Evolutionary conservation across 345 rosid species (phyloP), one percentile per base, ranked within the genome.

Genomic region (Salix arbutifolia): DNA sequence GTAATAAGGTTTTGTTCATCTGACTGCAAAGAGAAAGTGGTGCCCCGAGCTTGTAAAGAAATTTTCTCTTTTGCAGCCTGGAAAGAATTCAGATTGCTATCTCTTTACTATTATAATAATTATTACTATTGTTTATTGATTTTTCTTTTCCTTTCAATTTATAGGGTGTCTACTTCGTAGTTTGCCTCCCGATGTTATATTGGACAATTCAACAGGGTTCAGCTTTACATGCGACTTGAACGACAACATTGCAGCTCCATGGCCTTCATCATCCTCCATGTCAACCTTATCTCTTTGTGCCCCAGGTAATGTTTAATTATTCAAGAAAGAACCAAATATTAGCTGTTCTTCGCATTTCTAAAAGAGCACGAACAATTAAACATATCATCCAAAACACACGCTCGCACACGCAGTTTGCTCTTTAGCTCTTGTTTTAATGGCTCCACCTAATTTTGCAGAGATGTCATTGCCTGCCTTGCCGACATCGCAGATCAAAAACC

Each of bases 401-500:
- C 58, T 74, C 1, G n/a, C n/a, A n/a, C n/a, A n/a, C n/a, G n/a
- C n/a, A n/a, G n/a, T n/a, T n/a, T n/a, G n/a, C n/a, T n/a, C n/a
- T n/a, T n/a, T n/a, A n/a, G n/a, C n/a, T n/a, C n/a, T n/a, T n/a
- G n/a, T n/a, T n/a, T n/a, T n/a, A n/a, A n/a, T n/a, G n/a, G n/a
- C n/a, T n/a, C 37, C 2, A 67, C 31, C 44, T 68, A 18, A 65
- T 82, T 53, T 72, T 85, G 89, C 92, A 96, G 99, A 96, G 87
- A 93, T 96, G 97, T 91, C 99, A 10, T 82, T 96, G 82, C 99
- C 99, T 79, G 97, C 98, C 76, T 81, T 96, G 75, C 99, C 98
- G 72, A 93, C 92, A 60, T 91, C 96, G 1, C 87, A 91, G 82
- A 91, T 88, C 11, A 91, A 88, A 81, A 93, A 88, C 81, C 81